These are phyloP conservation scores for Cryphonectria naterciae DNA, from an alignment of 2,329 filamentous ascomycete species.

Conservation along the genomic window DNA sequence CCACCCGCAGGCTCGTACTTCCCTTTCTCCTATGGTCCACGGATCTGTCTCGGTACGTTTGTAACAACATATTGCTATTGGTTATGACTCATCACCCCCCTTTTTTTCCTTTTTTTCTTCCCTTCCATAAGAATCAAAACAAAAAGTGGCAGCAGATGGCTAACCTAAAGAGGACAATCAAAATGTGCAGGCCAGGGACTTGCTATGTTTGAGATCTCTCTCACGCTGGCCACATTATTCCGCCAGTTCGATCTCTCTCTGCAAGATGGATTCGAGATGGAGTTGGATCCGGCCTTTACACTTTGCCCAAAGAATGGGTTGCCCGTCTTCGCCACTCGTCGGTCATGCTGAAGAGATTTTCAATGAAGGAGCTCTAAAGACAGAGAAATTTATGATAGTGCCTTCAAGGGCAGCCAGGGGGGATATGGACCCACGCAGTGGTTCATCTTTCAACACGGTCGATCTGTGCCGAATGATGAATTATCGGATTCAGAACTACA, in stretches of 20 bases:
- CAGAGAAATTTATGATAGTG: neutral
- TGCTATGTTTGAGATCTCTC: conserved; percentile 8
- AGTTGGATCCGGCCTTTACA: conserved; percentile 12
- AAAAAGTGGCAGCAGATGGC: neutral
- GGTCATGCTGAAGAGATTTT: neutral
- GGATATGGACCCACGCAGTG: neutral
- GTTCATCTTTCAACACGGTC: neutral
- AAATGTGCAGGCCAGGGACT: conserved; percentile 1
- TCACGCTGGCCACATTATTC: conserved; percentile 9
- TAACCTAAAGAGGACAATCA: neutral
- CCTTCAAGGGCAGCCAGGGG: neutral
- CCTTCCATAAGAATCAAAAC: too few relatives aligned
- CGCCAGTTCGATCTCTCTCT: conserved; percentile 5
- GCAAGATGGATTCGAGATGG: conserved; percentile 7
- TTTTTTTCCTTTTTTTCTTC: too few relatives aligned
- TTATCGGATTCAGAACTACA: too few relatives aligned
- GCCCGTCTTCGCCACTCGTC: conserved; percentile 8
- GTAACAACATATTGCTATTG: neutral
- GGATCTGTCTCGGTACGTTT: conserved; percentile 8
- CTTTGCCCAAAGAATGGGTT: conserved; percentile 11
- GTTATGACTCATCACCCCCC: neutral
- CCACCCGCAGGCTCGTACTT: conserved; percentile 11
- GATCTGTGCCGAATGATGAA: neutral
- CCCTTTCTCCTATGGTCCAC: conserved; percentile 8
- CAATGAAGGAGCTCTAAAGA: neutral